Base-by-base conservation (phyloP, 768 basidiomycete genomes). In the Boletus subcaerulescens region DNA sequence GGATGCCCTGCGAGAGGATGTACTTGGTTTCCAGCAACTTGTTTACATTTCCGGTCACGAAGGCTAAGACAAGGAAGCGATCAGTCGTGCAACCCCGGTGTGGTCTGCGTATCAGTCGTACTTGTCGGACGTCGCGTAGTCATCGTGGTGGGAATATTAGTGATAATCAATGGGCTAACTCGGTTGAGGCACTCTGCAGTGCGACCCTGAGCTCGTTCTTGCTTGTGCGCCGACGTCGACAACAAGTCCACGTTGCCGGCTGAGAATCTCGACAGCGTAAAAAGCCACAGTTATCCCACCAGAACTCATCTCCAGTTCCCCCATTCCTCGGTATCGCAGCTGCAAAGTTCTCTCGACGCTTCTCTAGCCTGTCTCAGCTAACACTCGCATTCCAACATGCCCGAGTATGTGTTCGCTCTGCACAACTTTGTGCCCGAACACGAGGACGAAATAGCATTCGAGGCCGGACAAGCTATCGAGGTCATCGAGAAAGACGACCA, bases 31-130 rank as follows among this genome's bases (percentile, higher is more conserved):
- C 96, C 55, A 78, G 80, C 26, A 98, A 77, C 71, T 98, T 98
- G 76, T 94, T 93, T 18, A 86, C 82, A 68, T 98, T 98, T 26
- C 94, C 92, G 0, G 96, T 98, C 17, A 98, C 93, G 69, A 98
- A 97, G 24, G 89, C 94, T 96, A 52, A 20, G 33, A 56, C 6
- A n/a, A n/a, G 40, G 18, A 41, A 14, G 29, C 5, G 12, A 42
- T 71, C 45, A 68, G 50, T 47, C 13, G n/a, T 36, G 12, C 13
- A 39, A 29, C 8, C 29, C 29, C 8, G 29, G 29, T 29, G 29
- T 6, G 24, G 24, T 36, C 15, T 17, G 36, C 14, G 29, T 41
- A 35, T 48, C 22, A 20, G 45, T 48, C 63, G 22, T 57, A 71
- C 69, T 72, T 26, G 22, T 4, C 22, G 72, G 57, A 35, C 52